Conservation (phyloP, 495 filamentous ascomycete genomes). For the Aspergillus incahuasiensis region DNA sequence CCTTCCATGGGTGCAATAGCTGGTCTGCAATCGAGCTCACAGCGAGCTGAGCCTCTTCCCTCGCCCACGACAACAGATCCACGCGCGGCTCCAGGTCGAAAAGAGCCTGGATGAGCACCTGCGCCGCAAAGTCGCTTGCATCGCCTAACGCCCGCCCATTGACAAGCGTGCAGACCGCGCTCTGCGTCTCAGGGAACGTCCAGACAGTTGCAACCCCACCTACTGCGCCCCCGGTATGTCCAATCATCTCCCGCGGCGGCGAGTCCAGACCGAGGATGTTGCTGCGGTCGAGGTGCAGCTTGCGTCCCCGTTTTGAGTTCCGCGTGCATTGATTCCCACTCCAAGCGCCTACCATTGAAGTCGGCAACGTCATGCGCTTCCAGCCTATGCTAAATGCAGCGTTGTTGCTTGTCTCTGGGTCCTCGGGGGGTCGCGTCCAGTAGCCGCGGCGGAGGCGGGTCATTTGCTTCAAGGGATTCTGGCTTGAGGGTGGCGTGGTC, state of each 20-base stretch:
- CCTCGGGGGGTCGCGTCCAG: slow-evolving; percentile 16
- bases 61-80: not conserved
- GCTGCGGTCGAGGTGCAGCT: not conserved
- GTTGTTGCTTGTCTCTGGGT: slow-evolving; percentile 10
- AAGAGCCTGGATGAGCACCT: slow-evolving; percentile 16
- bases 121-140: slow-evolving; percentile 16
- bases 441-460: slow-evolving; percentile 14
- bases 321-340: slow-evolving; percentile 10
- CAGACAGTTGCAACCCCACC: slow-evolving; percentile 14
- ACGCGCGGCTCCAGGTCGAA: slow-evolving; percentile 15
- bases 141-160: slow-evolving; percentile 17
- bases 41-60: too few relatives aligned
- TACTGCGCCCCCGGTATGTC: slow-evolving; percentile 12
- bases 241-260: slow-evolving; percentile 1
- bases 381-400: slow-evolving; percentile 18
- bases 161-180: slow-evolving; percentile 13
- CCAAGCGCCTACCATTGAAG: too few relatives aligned
- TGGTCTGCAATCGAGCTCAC: too few relatives aligned
- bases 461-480: slow-evolving; percentile 19
- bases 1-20: too few relatives aligned
- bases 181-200: slow-evolving; percentile 17
- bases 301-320: not conserved
- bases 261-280: slow-evolving; percentile 15
- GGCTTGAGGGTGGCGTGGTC: not conserved
- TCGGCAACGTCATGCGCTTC: too few relatives aligned